These are phyloP conservation scores for Candolleomyces eurysporus DNA, from an alignment of 768 basidiomycete species.

Conservation along the genomic window DNA sequence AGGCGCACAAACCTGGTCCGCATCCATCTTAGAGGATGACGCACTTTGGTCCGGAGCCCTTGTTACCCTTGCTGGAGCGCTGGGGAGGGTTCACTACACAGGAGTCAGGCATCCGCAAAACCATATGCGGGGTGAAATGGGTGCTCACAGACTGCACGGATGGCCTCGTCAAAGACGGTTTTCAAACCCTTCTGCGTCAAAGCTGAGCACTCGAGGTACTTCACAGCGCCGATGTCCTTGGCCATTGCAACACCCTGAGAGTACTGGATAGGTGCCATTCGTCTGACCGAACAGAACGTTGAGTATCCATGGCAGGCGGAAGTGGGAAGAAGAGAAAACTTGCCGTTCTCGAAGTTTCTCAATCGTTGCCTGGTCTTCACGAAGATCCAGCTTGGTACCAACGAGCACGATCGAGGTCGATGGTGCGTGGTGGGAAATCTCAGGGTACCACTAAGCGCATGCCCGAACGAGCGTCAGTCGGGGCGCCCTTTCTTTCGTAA, in stretches of 20 bases:
- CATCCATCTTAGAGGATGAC: slow-evolving; percentile 13
- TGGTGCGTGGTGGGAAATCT: slow-evolving; percentile 96
- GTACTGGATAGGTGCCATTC: slow-evolving; percentile 95
- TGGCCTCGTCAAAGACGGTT: slow-evolving; percentile 99
- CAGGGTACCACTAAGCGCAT: slow-evolving; percentile 80
- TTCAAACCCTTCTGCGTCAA: slow-evolving; percentile 98
- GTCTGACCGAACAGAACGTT: slow-evolving; percentile 39
- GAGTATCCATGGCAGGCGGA: slow-evolving; percentile 6
- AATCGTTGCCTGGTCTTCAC: slow-evolving; percentile 91
- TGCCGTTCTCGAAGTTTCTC: slow-evolving; percentile 92
- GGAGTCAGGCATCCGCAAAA: not conserved
- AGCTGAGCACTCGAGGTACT: slow-evolving; percentile 94
- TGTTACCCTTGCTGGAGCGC: slow-evolving; percentile 36
- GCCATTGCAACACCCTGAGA: slow-evolving; percentile 87
- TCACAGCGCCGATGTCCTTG: slow-evolving; percentile 93
- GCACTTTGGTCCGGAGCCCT: not conserved
- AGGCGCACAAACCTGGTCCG: slow-evolving; percentile 16
- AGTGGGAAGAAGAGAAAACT: slow-evolving; percentile 11
- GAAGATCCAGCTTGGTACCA: slow-evolving; percentile 95
- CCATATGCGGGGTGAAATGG: not conserved
- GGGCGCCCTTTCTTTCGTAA: not conserved
- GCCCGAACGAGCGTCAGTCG: slow-evolving; percentile 11
- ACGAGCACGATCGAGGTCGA: slow-evolving; percentile 91
- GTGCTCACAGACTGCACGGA: slow-evolving; percentile 88
- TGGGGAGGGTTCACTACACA: slow-evolving; percentile 72